Evolutionary conservation across 331 rosid species (phyloP).

Genomic region (Cydonia oblonga): DNA sequence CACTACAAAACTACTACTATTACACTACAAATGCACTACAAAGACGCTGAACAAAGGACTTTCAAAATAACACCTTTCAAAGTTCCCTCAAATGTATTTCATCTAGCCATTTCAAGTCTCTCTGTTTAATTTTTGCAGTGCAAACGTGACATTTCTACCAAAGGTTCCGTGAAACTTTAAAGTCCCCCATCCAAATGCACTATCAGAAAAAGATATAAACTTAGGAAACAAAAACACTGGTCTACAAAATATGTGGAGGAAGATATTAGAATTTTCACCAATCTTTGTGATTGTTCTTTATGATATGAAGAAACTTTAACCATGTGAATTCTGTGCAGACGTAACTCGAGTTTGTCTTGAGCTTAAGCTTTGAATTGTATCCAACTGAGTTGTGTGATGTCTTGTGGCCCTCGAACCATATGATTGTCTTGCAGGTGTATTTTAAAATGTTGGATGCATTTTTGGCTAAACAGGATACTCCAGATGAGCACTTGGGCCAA

Average conservation of each 20-base stretch:
- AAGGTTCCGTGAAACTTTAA: background rate
- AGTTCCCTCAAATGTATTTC: background rate
- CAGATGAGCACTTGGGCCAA: constrained; percentile 43
- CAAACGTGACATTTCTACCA: background rate
- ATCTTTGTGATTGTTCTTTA: background rate
- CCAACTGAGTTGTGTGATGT: background rate
- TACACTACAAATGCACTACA: background rate
- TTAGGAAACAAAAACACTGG: background rate
- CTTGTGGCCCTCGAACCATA: background rate
- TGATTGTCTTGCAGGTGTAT: constrained; percentile 47
- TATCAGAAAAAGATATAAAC: background rate
- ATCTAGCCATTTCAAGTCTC: background rate
- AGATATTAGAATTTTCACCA: background rate
- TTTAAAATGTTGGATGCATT: constrained; percentile 68
- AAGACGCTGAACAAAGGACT: background rate
- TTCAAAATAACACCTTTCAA: background rate
- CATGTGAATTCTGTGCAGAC: no score
- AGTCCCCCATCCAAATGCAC: background rate
- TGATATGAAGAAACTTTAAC: background rate
- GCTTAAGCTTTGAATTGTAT: background rate
- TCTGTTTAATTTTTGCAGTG: background rate
- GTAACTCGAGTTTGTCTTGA: no score
- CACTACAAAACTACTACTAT: background rate
- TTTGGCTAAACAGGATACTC: constrained; percentile 63
- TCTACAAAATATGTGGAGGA: background rate